Conservation (phyloP, 2,329 filamentous ascomycete species). For the Fusarium sp. region DNA sequence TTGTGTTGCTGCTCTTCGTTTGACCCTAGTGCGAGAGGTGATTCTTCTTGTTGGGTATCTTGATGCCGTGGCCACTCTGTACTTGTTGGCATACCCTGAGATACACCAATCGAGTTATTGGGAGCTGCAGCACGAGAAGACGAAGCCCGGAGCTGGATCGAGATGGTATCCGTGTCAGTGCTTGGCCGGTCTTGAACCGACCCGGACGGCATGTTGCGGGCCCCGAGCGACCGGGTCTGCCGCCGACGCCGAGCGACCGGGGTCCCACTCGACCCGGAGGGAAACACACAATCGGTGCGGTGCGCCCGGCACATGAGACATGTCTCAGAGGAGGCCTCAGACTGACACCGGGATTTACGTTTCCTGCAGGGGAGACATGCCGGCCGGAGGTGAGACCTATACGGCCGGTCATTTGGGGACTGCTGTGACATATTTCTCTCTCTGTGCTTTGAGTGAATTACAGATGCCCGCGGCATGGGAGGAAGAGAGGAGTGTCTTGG, state of each 20-base stretch:
- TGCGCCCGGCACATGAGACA: slow-evolving; percentile 67
- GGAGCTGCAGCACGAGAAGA: no score
- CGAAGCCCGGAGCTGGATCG: no score
- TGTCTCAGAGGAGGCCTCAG: slow-evolving; percentile 59
- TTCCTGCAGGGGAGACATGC: slow-evolving; percentile 67
- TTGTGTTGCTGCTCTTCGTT: slow-evolving; percentile 52
- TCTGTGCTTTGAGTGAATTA: neutral
- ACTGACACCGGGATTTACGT: slow-evolving; percentile 68
- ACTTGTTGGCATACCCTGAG: neutral
- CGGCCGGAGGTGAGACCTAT: slow-evolving; percentile 67
- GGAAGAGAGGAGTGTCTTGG: neutral
- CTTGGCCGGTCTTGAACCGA: no score
- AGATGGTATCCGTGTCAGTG: no score
- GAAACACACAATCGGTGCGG: slow-evolving; percentile 64
- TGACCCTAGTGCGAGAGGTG: slow-evolving; percentile 44
- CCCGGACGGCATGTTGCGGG: neutral
- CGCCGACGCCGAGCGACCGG: slow-evolving; percentile 30
- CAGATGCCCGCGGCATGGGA: neutral
- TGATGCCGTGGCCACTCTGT: slow-evolving; percentile 9
- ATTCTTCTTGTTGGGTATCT: slow-evolving; percentile 30
- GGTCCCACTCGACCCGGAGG: slow-evolving; percentile 42
- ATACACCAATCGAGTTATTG: neutral
- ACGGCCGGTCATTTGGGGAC: slow-evolving; percentile 53
- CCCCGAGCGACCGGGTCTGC: slow-evolving; percentile 5
- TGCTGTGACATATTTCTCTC: slow-evolving; percentile 19